phyloP scores from a whole-genome alignment of 148 eudicot species.

The Nepenthes gracilis region DNA sequence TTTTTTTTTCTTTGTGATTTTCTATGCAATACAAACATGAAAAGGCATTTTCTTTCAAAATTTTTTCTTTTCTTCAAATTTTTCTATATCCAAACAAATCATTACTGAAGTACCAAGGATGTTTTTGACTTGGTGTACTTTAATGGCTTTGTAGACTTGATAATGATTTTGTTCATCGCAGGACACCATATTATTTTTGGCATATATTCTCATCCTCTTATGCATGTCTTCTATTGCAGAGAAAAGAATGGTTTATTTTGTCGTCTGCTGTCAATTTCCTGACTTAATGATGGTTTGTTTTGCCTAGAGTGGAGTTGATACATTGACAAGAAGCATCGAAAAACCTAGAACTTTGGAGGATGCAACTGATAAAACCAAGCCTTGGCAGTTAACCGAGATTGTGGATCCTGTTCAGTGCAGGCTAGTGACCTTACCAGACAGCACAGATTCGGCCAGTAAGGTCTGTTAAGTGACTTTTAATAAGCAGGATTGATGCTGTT shows the following conservation, averaged over 20 bases:
- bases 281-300: neutral
- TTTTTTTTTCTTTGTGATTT: too few relatives aligned
- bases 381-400: conserved; percentile 81
- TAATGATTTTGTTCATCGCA: neutral
- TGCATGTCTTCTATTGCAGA: neutral
- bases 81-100: too few relatives aligned
- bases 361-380: conserved; percentile 48
- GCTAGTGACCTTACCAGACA: conserved; percentile 74
- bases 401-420: conserved; percentile 72
- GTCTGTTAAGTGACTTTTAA: conserved; percentile 19
- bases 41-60: too few relatives aligned
- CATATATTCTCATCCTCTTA: neutral
- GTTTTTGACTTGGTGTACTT: neutral
- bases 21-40: too few relatives aligned
- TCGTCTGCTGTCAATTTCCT: neutral
- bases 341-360: conserved; percentile 69
- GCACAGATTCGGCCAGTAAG: conserved; percentile 57
- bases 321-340: conserved; percentile 52
- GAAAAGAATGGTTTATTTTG: neutral
- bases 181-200: neutral
- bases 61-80: too few relatives aligned
- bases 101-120: too few relatives aligned
- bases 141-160: neutral
- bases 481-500: conserved; percentile 4
- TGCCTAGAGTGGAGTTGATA: conserved; percentile 57